phyloP scores from a whole-genome alignment of 768 basidiomycete genomes.

The Amanita brunnescens region DNA sequence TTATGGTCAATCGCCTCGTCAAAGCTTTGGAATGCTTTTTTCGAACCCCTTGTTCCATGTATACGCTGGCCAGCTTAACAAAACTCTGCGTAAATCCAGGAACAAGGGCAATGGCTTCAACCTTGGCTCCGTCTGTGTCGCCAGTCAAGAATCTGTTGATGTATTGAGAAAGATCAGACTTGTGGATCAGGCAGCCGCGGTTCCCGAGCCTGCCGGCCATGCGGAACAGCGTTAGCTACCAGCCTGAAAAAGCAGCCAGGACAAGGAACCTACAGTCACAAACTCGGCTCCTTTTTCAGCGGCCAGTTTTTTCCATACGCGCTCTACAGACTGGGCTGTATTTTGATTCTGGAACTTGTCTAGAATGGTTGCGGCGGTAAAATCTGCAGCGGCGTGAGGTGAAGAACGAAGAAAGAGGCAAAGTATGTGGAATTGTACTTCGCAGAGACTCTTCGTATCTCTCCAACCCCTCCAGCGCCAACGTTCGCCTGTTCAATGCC shows the following conservation, averaged over 20 bases:
- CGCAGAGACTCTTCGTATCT: constrained; percentile 70
- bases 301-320: constrained; percentile 83
- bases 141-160: constrained; percentile 81
- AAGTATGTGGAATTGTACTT: constrained; percentile 37
- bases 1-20: constrained; percentile 82
- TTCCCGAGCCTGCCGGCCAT: constrained; percentile 47
- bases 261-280: constrained; percentile 34
- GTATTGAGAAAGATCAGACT: background rate
- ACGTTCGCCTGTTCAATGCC: constrained; percentile 82
- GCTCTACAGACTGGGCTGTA: constrained; percentile 77
- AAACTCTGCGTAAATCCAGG: constrained; percentile 73
- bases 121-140: constrained; percentile 74
- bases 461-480: constrained; percentile 71
- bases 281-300: constrained; percentile 65
- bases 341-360: constrained; percentile 83
- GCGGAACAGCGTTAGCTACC: background rate
- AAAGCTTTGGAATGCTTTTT: constrained; percentile 83
- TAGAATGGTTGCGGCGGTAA: constrained; percentile 89
- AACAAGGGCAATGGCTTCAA: constrained; percentile 56
- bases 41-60: constrained; percentile 92
- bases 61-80: constrained; percentile 94
- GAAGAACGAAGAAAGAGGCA: background rate
- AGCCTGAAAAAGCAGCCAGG: background rate
- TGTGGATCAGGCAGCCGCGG: constrained; percentile 46
- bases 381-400: constrained; percentile 44